phyloP scores from a whole-genome alignment of 768 basidiomycete species.

The Boletus bicolor region DNA sequence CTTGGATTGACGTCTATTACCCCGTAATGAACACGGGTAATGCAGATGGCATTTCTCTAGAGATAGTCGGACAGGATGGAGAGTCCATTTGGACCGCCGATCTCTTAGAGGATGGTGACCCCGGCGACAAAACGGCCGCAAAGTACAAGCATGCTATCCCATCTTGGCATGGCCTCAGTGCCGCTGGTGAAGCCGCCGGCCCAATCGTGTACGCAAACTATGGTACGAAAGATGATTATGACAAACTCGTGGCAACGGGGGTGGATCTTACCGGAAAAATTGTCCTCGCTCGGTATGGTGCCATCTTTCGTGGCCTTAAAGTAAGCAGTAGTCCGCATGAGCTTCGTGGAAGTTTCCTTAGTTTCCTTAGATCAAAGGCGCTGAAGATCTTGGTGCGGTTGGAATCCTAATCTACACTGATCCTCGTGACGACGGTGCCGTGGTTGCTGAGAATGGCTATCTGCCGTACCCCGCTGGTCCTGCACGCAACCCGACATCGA shows the following conservation, averaged over 20 bases:
- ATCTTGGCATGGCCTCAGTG: constrained; percentile 85
- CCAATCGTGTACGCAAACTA: constrained; percentile 77
- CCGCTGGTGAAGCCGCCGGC: constrained; percentile 70
- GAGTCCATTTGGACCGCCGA: constrained; percentile 63
- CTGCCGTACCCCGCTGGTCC: constrained; percentile 73
- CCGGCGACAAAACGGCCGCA: constrained; percentile 68
- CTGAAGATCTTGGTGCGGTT: constrained; percentile 77
- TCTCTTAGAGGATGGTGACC: constrained; percentile 67
- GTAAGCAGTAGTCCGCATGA: constrained; percentile 32
- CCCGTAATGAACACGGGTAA: constrained; percentile 72
- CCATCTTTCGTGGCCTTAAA: constrained; percentile 82
- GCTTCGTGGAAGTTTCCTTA: constrained; percentile 6
- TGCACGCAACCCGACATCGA: constrained; percentile 76
- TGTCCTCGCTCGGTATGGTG: constrained; percentile 74
- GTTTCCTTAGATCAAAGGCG: constrained; percentile 61
- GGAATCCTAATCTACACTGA: constrained; percentile 84
- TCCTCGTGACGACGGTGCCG: constrained; percentile 79
- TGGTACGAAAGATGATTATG: constrained; percentile 69
- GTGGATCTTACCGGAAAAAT: constrained; percentile 75
- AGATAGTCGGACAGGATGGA: constrained; percentile 59
- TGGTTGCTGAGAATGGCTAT: constrained; percentile 75
- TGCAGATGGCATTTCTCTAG: constrained; percentile 62
- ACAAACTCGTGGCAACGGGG: constrained; percentile 59
- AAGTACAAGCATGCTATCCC: constrained; percentile 65
- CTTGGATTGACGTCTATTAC: constrained; percentile 88